These are phyloP conservation scores for Cercospora sp. DNA, from an alignment of 2,329 filamentous ascomycete genomes.

Conservation along the genomic window DNA sequence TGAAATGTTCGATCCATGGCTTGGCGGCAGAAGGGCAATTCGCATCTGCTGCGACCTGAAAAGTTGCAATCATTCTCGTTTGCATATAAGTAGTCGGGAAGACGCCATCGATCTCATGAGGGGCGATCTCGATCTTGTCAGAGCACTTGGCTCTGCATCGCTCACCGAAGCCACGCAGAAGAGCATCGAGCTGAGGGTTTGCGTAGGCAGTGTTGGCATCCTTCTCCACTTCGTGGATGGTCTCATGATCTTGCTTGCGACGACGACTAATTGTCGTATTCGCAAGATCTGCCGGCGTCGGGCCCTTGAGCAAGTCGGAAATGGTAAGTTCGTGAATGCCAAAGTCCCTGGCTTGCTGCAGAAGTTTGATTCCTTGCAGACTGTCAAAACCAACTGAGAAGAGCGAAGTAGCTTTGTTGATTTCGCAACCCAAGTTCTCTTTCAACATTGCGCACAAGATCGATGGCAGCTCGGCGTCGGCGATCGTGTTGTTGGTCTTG, in stretches of 20 bases:
- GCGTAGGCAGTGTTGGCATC: not conserved
- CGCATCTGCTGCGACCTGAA: not conserved
- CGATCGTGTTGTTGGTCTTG: not conserved
- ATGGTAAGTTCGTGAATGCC: not conserved
- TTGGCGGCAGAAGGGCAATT: not conserved
- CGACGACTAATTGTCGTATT: not conserved
- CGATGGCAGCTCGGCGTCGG: not conserved
- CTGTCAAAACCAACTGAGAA: not conserved
- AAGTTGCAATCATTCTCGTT: not conserved
- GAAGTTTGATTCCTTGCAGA: not conserved
- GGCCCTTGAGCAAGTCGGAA: not conserved
- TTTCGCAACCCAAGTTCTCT: not conserved
- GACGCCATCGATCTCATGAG: not conserved
- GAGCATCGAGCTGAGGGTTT: not conserved
- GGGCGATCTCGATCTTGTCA: not conserved
- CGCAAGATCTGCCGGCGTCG: not conserved
- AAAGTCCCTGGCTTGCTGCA: not conserved
- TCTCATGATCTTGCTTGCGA: not conserved
- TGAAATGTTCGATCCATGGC: not conserved
- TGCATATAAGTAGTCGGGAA: not conserved
- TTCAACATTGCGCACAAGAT: not conserved
- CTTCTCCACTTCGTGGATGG: not conserved
- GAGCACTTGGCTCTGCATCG: not conserved
- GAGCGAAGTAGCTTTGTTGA: not conserved
- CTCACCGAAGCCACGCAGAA: not conserved